A percentile compares a stretch with the other conserved stretches of the same genome.
These are phyloP conservation scores for Plasmodium gallinaceum DNA, from an alignment of 169 alveolate genomes.

Conservation along the genomic window DNA sequence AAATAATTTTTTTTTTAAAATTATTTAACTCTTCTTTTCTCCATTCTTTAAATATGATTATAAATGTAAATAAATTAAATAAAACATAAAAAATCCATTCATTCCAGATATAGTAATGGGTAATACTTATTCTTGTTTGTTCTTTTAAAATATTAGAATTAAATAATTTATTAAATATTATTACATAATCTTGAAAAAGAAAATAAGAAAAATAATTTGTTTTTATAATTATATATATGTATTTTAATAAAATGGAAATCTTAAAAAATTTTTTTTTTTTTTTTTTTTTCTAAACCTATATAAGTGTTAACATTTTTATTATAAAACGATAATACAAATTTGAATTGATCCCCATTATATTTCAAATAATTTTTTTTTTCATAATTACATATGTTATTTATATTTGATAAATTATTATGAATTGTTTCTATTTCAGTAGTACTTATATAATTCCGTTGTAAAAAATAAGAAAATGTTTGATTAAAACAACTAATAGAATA, in stretches of 20 bases:
- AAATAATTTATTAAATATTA: slow-evolving; percentile 16
- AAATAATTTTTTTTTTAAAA: background rate
- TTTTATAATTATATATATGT: background rate
- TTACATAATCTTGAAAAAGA: slow-evolving; percentile 35
- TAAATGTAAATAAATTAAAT: slow-evolving; percentile 13
- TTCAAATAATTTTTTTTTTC: slow-evolving; percentile 14
- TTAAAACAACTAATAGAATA: slow-evolving; percentile 22
- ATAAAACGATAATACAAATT: background rate
- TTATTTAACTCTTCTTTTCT: slow-evolving; percentile 14
- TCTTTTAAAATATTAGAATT: slow-evolving; percentile 31
- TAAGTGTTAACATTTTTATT: slow-evolving; percentile 34
- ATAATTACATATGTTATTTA: slow-evolving; percentile 44
- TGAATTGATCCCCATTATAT: background rate
- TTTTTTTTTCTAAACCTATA: slow-evolving; percentile 6
- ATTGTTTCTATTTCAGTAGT: background rate
- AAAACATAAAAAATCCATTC: slow-evolving; percentile 41
- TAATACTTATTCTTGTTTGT: slow-evolving; percentile 19
- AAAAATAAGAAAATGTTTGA: slow-evolving; percentile 2
- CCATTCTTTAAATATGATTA: slow-evolving; percentile 4
- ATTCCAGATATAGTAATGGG: slow-evolving; percentile 20
- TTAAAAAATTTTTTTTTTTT: background rate
- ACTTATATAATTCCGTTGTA: slow-evolving; percentile 16
- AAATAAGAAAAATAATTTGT: background rate
- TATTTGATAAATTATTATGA: slow-evolving; percentile 9
- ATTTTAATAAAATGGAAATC: background rate